Base-by-base conservation (phyloP, 116 monocot genomes). In the Posidonia oceanica region DNA sequence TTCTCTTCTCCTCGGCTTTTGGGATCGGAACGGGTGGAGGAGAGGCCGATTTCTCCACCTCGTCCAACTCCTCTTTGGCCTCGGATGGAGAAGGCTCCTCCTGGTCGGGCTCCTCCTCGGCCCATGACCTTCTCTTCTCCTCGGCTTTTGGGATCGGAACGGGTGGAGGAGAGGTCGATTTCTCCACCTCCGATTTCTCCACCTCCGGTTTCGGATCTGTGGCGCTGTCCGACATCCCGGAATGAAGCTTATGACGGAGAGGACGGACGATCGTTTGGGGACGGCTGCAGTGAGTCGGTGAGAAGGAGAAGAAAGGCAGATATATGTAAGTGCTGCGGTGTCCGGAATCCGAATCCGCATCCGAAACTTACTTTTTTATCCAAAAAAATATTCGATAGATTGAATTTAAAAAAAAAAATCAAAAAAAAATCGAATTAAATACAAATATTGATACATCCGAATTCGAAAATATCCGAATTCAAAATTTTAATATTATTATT, bases 111-210 rank as follows among this genome's bases (percentile, higher is more conserved):
- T 68, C 68, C 16, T 68, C 68, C 23, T 68, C 68, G 4, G 44
- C 68, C 68, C 68, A 68, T 29, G 21, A 14, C 58, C 56, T 70
- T n/a, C 56, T 70, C 70, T 70, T 52, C 54, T 68, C 53, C 52
- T 51, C 66, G 12, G 66, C 18, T 41, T 66, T 66, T 20, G 66
- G 41, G 42, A n/a, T 15, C 20, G 48, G 48, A 12, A 48, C 5
- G 48, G 48, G 11, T 48, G 48, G 48, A 12, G 5, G 7, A 12
- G 3, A 1, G 8, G 48, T 12, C 48, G 48, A 21, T 21, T 58
- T 21, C 58, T 11, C 57, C 57, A n/a, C 63, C 13, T 68, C 29
- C 63, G n/a, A n/a, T n/a, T n/a, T n/a, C n/a, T 63, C 63, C 36
- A 20, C 36, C 36, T 36, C 63, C 63, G 38, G 7, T 7, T 36